Evolutionary conservation across 139 green algal species (phyloP).

Genomic region (Desmodesmus armatus): DNA sequence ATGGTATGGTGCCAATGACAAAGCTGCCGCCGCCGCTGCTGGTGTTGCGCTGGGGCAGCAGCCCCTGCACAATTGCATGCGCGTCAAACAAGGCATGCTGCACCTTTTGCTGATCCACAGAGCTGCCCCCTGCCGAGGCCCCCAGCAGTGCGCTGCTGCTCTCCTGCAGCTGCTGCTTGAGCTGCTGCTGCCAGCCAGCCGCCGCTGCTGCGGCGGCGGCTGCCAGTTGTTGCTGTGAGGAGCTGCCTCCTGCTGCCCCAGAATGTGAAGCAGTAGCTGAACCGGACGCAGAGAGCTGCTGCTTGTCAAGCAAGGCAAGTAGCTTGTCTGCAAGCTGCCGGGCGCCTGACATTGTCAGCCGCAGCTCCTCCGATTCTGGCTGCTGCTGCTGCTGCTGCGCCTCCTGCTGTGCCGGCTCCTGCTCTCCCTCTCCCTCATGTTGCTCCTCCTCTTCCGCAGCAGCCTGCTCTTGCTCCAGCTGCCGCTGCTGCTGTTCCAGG

Average conservation of each 20-base stretch:
- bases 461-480: neutral
- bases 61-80: neutral
- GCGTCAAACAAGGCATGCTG: neutral
- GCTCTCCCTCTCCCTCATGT: neutral
- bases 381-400: neutral
- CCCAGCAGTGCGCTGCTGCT: neutral
- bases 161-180: slow-evolving; percentile 15
- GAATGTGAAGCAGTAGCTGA: too few relatives aligned
- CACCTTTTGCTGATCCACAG: too few relatives aligned
- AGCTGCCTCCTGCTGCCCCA: neutral
- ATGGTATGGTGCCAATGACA: neutral
- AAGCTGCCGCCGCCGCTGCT: neutral
- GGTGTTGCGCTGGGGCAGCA: neutral
- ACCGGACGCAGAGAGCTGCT: too few relatives aligned
- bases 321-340: slow-evolving; percentile 10
- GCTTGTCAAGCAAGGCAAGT: neutral
- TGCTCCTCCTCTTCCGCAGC: neutral
- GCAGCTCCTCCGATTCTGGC: neutral
- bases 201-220: neutral
- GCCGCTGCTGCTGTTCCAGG: neutral
- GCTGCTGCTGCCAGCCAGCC: neutral
- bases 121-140: too few relatives aligned
- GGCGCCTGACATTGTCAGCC: neutral
- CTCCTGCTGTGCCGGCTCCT: neutral
- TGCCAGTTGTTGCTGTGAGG: neutral